These are phyloP conservation scores for Podospora pseudoanserina DNA, from an alignment of 495 filamentous ascomycete genomes.

Conservation along the genomic window DNA sequence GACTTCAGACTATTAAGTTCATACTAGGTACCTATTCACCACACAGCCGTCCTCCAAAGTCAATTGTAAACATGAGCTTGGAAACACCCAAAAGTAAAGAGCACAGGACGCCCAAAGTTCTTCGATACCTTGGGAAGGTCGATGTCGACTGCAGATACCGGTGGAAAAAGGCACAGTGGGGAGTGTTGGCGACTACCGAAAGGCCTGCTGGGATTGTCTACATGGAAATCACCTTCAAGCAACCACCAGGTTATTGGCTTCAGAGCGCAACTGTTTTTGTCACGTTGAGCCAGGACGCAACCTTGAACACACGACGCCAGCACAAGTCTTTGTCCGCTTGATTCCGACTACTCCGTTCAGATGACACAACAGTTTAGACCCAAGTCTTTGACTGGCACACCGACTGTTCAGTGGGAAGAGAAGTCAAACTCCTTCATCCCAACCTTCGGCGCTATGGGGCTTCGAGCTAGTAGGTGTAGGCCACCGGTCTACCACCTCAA, in stretches of 20 bases:
- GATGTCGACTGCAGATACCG: conserved; percentile 6
- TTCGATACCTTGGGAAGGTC: conserved; percentile 1
- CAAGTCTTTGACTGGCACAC: conserved; percentile 1
- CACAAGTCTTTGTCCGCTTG: not conserved
- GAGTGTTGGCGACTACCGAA: not conserved
- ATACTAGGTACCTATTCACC: no score
- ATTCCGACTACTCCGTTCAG: conserved; percentile 5
- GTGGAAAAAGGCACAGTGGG: conserved; percentile 10
- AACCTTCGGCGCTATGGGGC: not conserved
- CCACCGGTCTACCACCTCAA: not conserved
- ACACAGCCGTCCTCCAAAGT: no score
- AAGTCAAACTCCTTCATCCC: not conserved
- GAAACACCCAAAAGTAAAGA: no score
- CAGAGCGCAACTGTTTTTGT: conserved; percentile 5
- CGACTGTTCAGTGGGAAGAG: not conserved
- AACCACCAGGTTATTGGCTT: conserved; percentile 8
- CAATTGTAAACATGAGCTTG: no score
- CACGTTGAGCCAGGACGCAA: conserved; percentile 3
- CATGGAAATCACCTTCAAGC: conserved; percentile 12
- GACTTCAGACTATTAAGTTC: no score
- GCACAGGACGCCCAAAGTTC: no score
- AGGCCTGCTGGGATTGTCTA: conserved; percentile 10
- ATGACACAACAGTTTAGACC: conserved; percentile 10
- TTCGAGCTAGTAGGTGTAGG: not conserved
- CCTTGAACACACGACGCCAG: not conserved